These are phyloP conservation scores for Pestalotiopsis sp. DNA, from an alignment of 2,329 filamentous ascomycete species.

Conservation along the genomic window DNA sequence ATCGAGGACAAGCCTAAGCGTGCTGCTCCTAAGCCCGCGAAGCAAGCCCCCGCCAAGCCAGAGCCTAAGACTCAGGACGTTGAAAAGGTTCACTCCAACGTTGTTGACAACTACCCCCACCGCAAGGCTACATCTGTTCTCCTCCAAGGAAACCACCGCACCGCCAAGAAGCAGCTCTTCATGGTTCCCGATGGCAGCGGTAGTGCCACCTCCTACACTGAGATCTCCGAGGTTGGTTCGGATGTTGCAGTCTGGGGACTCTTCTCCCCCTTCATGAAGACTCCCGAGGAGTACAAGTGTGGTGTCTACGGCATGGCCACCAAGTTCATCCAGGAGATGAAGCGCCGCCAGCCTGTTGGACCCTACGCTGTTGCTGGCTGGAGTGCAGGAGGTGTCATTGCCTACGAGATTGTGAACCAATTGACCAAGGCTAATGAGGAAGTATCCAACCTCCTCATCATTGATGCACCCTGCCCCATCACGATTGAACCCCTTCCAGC, in stretches of 20 bases:
- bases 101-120: constrained; percentile 48
- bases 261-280: constrained; percentile 74
- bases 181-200: constrained; percentile 60
- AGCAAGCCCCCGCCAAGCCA: constrained; percentile 38
- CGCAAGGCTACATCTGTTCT: constrained; percentile 48
- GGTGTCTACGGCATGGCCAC: constrained; percentile 67
- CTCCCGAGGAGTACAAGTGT: constrained; percentile 65
- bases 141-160: constrained; percentile 55
- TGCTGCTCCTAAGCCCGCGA: constrained; percentile 24
- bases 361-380: constrained; percentile 73
- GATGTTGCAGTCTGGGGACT: constrained; percentile 58
- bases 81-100: constrained; percentile 23
- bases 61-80: constrained; percentile 43
- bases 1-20: constrained; percentile 45
- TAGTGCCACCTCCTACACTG: constrained; percentile 69
- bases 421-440: constrained; percentile 58
- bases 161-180: constrained; percentile 51
- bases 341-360: constrained; percentile 68
- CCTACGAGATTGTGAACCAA: constrained; percentile 67
- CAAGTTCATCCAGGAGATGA: constrained; percentile 71
- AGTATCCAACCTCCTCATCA: constrained; percentile 64
- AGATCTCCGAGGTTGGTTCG: constrained; percentile 54
- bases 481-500: constrained; percentile 71
- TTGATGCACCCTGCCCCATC: constrained; percentile 69
- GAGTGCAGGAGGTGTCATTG: constrained; percentile 77